Conservation (phyloP, 768 basidiomycete genomes). For the Tylopilus subfusipes region DNA sequence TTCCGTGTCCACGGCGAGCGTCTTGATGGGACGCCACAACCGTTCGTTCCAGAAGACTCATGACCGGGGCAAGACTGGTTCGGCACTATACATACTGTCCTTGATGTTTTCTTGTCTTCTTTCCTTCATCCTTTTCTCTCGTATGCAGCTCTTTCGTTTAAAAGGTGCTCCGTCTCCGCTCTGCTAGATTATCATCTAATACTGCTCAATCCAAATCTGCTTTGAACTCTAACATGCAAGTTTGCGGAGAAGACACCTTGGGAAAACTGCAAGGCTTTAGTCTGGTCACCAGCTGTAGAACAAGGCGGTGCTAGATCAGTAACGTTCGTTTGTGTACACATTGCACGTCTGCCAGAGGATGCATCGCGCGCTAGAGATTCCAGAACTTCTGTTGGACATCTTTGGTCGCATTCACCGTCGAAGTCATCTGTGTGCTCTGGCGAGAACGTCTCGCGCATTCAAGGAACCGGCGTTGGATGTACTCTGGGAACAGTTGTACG, state of each 20-base stretch:
- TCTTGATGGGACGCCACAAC: constrained; percentile 40
- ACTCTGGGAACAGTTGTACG: neutral
- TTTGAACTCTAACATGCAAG: neutral
- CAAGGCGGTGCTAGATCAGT: no score
- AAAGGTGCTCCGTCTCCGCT: neutral
- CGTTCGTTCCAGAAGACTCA: constrained; percentile 28
- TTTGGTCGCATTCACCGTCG: no score
- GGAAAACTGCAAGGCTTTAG: no score
- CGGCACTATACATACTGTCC: constrained; percentile 12
- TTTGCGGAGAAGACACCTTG: no score
- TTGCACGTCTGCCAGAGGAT: neutral
- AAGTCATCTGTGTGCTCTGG: neutral
- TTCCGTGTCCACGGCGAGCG: constrained; percentile 73
- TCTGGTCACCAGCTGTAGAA: no score
- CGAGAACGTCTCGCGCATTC: neutral
- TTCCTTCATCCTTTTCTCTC: neutral
- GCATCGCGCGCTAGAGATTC: no score
- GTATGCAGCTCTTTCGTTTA: constrained; percentile 6
- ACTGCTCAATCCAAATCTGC: constrained; percentile 12
- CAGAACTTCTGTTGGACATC: no score
- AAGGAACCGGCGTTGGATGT: neutral
- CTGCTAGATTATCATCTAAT: constrained; percentile 26
- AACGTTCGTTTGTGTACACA: no score
- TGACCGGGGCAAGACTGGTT: constrained; percentile 2
- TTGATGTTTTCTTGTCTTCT: neutral